Evolutionary conservation across 2,329 filamentous ascomycete genomes (phyloP).

Genomic region (Penicillium olsonii): DNA sequence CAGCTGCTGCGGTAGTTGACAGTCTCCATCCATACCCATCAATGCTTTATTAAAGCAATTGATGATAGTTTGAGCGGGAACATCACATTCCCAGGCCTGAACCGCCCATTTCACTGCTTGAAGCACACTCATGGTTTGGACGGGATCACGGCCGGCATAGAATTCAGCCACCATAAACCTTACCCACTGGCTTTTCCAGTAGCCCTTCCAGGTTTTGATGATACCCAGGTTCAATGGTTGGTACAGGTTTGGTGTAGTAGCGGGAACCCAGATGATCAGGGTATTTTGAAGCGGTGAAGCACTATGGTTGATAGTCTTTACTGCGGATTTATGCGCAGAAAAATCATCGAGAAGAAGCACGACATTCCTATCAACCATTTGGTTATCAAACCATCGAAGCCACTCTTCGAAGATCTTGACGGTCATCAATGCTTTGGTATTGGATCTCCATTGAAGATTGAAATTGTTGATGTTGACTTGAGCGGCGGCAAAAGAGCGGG

Average conservation of each 20-base stretch:
- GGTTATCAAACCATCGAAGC: background rate
- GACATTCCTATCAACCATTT: background rate
- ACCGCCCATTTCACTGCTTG: background rate
- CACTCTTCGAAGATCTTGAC: background rate
- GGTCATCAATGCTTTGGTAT: background rate
- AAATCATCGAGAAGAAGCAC: background rate
- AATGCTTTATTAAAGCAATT: background rate
- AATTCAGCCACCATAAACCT: background rate
- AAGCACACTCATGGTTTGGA: background rate
- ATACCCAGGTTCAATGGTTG: background rate
- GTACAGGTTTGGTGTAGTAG: background rate
- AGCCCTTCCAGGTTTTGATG: background rate
- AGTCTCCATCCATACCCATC: background rate
- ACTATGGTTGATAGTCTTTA: background rate
- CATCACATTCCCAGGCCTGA: background rate
- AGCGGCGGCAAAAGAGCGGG: background rate
- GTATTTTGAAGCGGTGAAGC: background rate
- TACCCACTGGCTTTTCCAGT: background rate
- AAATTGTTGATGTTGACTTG: background rate
- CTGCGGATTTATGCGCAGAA: background rate
- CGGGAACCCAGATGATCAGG: background rate
- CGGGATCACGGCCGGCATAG: background rate
- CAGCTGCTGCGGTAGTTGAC: background rate
- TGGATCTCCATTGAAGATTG: background rate
- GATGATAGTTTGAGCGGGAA: background rate